These are phyloP conservation scores for Fragaria iinumae DNA, from an alignment of 306 rosid genomes.

Conservation along the genomic window DNA sequence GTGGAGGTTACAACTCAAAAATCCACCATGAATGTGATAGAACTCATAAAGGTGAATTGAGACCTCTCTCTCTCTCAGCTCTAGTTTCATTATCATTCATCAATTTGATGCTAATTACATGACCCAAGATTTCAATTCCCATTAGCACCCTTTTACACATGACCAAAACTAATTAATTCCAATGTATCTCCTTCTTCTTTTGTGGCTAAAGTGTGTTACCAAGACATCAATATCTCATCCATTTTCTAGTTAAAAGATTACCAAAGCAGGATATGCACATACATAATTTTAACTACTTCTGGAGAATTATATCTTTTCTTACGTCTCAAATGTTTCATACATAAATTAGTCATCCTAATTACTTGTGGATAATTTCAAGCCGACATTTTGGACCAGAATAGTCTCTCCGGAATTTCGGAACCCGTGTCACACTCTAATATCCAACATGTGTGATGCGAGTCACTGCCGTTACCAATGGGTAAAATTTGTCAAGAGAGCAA, in stretches of 20 bases:
- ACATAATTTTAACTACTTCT: too few species aligned
- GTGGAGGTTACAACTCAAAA: conserved; percentile 4
- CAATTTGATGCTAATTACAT: not conserved
- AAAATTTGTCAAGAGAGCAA: not conserved
- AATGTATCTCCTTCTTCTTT: not conserved
- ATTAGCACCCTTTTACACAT: not conserved
- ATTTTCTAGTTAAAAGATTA: not conserved
- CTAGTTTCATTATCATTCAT: not conserved
- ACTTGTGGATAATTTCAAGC: not conserved
- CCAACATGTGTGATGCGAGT: not conserved
- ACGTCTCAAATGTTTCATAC: too few species aligned
- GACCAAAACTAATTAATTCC: not conserved
- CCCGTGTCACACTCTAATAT: not conserved
- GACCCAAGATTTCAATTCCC: not conserved
- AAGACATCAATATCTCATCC: not conserved
- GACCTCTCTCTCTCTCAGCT: not conserved
- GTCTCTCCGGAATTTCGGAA: not conserved
- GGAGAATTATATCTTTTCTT: too few species aligned
- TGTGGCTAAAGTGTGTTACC: not conserved
- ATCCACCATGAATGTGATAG: not conserved
- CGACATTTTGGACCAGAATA: not conserved
- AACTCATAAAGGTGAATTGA: not conserved
- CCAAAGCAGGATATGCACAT: not conserved
- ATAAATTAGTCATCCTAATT: not conserved
- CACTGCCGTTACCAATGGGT: not conserved